phyloP scores from a whole-genome alignment of 2,329 filamentous ascomycete species.

The Monascus ruber region DNA sequence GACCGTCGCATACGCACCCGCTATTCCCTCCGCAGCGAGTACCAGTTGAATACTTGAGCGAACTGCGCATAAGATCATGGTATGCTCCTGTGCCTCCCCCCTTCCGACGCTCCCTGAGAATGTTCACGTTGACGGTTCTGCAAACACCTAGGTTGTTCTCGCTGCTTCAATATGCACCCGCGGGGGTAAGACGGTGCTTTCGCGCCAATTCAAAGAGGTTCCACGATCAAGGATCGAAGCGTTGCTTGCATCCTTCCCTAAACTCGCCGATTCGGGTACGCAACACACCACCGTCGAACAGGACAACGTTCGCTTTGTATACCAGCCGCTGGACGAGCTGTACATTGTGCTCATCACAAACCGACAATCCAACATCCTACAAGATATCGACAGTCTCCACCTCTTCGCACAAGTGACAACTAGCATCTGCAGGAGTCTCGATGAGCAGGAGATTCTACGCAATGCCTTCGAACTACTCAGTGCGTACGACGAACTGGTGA shows the following conservation, averaged over 20 bases:
- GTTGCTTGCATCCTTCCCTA: conserved; percentile 91
- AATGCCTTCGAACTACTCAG: conserved; percentile 95
- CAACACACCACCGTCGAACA: conserved; percentile 98
- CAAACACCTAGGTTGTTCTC: conserved; percentile 67
- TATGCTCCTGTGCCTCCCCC: neutral
- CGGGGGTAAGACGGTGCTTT: conserved; percentile 95
- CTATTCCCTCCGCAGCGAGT: neutral
- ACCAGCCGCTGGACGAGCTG: conserved; percentile 95
- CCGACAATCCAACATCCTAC: conserved; percentile 96
- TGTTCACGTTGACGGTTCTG: conserved; percentile 7
- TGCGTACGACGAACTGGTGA: conserved; percentile 95
- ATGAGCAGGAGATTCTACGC: conserved; percentile 87
- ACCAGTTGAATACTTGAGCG: neutral
- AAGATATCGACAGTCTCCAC: conserved; percentile 97
- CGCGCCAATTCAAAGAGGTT: conserved; percentile 96
- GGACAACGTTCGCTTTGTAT: conserved; percentile 98
- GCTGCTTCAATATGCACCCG: conserved; percentile 98
- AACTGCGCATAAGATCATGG: too few relatives aligned
- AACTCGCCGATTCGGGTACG: conserved; percentile 88
- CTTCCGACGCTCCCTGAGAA: neutral
- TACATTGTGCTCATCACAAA: conserved; percentile 99
- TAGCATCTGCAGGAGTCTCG: conserved; percentile 88
- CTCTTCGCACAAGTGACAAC: conserved; percentile 95
- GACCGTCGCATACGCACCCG: conserved; percentile 4
- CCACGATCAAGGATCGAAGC: conserved; percentile 93